Percentiles rank a stretch among this genome's conserved stretches.
phyloP scores from a whole-genome alignment of 192 early-diverging fungal genomes.

The Radiomyces spectabilis region DNA sequence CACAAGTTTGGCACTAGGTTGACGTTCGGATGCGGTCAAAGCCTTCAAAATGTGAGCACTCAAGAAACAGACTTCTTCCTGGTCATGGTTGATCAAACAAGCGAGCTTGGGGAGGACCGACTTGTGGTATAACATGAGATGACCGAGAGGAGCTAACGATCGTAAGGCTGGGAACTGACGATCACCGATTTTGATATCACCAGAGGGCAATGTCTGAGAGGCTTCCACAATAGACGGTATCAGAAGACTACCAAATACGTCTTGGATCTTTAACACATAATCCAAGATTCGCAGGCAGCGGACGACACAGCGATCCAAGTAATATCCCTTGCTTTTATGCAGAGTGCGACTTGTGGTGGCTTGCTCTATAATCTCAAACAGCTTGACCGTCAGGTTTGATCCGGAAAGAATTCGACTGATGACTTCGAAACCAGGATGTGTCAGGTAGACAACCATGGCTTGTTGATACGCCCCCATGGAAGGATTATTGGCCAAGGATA shows the following conservation, averaged over 20 bases:
- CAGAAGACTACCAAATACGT: slow-evolving; percentile 60
- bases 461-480: not conserved
- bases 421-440: slow-evolving; percentile 85
- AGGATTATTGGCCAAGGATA: no score
- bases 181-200: slow-evolving; percentile 31
- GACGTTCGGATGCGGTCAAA: no score
- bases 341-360: no score
- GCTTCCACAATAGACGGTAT: slow-evolving; percentile 47
- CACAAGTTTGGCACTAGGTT: slow-evolving; percentile 62
- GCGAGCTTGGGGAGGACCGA: slow-evolving; percentile 67
- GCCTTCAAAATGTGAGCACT: slow-evolving; percentile 63
- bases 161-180: slow-evolving; percentile 26
- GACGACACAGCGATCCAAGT: no score
- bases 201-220: not conserved
- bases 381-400: slow-evolving; percentile 54
- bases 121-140: slow-evolving; percentile 65
- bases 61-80: slow-evolving; percentile 68
- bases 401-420: slow-evolving; percentile 67
- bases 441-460: slow-evolving; percentile 5
- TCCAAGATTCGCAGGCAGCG: slow-evolving; percentile 58
- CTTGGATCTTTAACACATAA: slow-evolving; percentile 65
- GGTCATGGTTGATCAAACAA: slow-evolving; percentile 52
- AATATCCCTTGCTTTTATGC: no score
- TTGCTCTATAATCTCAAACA: slow-evolving; percentile 62
- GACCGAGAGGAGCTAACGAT: slow-evolving; percentile 67